A percentile compares a stretch with the other conserved stretches of the same genome.
Conservation (phyloP, 352 stramenopile genomes). For the Hyphochytrium catenoides region DNA sequence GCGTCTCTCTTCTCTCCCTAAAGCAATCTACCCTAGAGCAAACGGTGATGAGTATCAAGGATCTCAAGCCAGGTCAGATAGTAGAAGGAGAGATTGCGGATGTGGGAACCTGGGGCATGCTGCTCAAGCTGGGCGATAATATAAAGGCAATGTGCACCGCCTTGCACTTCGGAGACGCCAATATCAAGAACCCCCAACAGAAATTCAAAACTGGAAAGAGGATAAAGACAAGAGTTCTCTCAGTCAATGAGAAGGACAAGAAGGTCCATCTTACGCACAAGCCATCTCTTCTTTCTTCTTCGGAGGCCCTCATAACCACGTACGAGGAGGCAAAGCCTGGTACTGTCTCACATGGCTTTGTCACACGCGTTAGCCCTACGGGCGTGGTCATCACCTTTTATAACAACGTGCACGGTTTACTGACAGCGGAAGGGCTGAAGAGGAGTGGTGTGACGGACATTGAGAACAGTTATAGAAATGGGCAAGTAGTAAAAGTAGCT, state of each 20-base stretch:
- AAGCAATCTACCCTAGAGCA: constrained; percentile 42
- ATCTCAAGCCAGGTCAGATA: constrained; percentile 37
- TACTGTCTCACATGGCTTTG: constrained; percentile 55
- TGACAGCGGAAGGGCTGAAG: constrained; percentile 54
- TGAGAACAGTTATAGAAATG: constrained; percentile 48
- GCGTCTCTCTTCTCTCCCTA: constrained; percentile 47
- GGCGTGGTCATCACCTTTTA: constrained; percentile 86
- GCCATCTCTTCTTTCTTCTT: constrained; percentile 33
- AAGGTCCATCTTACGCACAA: constrained; percentile 77
- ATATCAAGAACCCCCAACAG: constrained; percentile 25
- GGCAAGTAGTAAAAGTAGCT: constrained; percentile 54
- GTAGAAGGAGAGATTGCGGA: constrained; percentile 49
- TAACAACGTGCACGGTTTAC: constrained; percentile 78
- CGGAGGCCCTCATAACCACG: constrained; percentile 43
- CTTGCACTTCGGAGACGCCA: constrained; percentile 41
- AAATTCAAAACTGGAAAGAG: constrained; percentile 52
- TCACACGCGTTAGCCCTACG: constrained; percentile 77
- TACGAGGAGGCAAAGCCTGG: constrained; percentile 41
- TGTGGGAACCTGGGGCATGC: constrained; percentile 48
- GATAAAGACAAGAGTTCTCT: constrained; percentile 45
- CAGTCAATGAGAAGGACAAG: constrained; percentile 62
- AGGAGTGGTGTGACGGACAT: constrained; percentile 52
- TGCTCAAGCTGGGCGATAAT: constrained; percentile 56
- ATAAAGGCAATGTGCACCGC: constrained; percentile 39
- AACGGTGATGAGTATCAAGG: constrained; percentile 42